Evolutionary conservation across 805 yeast species (phyloP).

Genomic region (Zygoascus flipseniorum): DNA sequence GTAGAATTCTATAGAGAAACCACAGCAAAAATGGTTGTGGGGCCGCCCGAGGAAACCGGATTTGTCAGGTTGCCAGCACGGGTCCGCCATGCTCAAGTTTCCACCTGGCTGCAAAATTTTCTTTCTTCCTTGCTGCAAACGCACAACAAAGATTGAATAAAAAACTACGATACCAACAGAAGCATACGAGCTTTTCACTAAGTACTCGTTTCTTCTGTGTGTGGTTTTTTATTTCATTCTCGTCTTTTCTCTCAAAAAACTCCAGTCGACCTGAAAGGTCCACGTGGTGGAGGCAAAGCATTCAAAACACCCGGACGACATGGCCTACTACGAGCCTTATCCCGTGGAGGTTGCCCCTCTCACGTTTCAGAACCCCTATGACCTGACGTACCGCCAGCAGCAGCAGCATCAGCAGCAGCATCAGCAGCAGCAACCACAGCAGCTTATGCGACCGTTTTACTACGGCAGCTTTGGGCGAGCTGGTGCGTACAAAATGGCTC

Average conservation of each 20-base stretch:
- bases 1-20: too few relatives aligned
- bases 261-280: not conserved
- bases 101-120: not conserved
- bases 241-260: not conserved
- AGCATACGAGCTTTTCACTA: conserved; percentile 1
- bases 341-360: not conserved
- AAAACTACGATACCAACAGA: not conserved
- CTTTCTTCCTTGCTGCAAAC: not conserved
- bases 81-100: not conserved
- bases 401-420: not conserved
- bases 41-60: too few relatives aligned
- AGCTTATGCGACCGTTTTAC: not conserved
- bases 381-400: not conserved
- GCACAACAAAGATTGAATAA: conserved; percentile 1
- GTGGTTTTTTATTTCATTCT: not conserved
- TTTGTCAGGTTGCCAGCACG: too few relatives aligned
- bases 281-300: not conserved
- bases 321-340: not conserved
- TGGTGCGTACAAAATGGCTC: not conserved
- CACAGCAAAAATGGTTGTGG: too few relatives aligned
- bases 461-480: not conserved
- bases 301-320: not conserved
- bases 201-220: conserved; percentile 1
- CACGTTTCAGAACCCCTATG: not conserved
- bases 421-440: not conserved